Conservation (phyloP, 345 rosid species). For the Gossypium australe region DNA sequence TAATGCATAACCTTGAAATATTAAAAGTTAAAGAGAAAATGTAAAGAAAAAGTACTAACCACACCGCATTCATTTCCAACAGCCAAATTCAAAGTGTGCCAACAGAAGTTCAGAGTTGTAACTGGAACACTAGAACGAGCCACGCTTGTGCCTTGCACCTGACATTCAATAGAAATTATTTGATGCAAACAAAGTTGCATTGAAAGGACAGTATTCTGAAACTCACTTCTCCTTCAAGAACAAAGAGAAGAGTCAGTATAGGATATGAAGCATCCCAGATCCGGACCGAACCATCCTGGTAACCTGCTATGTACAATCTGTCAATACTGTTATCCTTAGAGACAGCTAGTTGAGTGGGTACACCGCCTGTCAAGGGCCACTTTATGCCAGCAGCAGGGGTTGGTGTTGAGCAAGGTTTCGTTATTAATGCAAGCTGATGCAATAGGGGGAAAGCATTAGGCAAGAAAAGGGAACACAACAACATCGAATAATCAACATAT, state of each 20-base stretch:
- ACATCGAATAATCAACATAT: neutral
- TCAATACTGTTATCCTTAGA: slow-evolving; percentile 30
- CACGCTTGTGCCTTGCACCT: slow-evolving; percentile 42
- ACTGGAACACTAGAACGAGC: slow-evolving; percentile 41
- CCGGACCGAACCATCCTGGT: slow-evolving; percentile 59
- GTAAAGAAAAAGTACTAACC: slow-evolving; percentile 37
- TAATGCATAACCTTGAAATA: neutral
- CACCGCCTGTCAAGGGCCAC: slow-evolving; percentile 70
- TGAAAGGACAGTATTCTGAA: neutral
- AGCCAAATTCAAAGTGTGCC: slow-evolving; percentile 46
- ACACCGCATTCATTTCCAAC: slow-evolving; percentile 57
- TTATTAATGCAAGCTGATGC: slow-evolving; percentile 24
- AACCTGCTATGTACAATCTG: slow-evolving; percentile 54
- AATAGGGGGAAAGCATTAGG: neutral
- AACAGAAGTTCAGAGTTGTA: slow-evolving; percentile 44
- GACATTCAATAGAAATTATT: slow-evolving; percentile 18
- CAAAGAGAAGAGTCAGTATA: slow-evolving; percentile 31
- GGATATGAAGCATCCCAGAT: slow-evolving; percentile 57
- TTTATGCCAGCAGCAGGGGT: slow-evolving; percentile 21
- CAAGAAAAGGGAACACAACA: slow-evolving; percentile 11
- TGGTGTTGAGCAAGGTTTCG: slow-evolving; percentile 23
- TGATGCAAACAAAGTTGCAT: slow-evolving; percentile 5
- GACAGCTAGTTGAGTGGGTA: slow-evolving; percentile 37
- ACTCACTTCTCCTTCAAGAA: slow-evolving; percentile 43
- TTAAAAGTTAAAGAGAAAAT: neutral